Evolutionary conservation across 129 eudicot species (phyloP), one percentile per base, ranked within the genome.

Genomic region (Sambucus nigra): DNA sequence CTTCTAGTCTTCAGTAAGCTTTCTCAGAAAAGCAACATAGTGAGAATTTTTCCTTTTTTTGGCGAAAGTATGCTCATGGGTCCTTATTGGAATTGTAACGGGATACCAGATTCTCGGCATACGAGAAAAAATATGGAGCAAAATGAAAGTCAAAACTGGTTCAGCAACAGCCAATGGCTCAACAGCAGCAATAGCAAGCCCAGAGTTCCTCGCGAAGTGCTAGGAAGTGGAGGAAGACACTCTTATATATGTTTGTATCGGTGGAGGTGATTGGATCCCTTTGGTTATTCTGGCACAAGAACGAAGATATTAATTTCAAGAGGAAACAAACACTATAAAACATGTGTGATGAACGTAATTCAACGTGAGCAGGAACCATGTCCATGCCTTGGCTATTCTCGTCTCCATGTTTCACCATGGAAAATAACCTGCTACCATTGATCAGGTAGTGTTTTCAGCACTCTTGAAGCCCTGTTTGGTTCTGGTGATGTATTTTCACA

Each of bases 331-430:
- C 82, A 9, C 62, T 88, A 42, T 73, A 64, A 46, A 88, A 83
- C 72, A n/a, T n/a, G n/a, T n/a, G n/a, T n/a, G n/a, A n/a, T n/a
- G n/a, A n/a, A n/a, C n/a, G n/a, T n/a, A n/a, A 88, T 88, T 88
- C 66, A 88, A 83, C 55, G 96, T 83, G 52, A 83, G 96, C 84
- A 80, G 83, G 94, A 88, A 88, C 51, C 96, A 88, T 70, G 94
- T 88, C 47, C 96, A 88, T 47, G 86, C 96, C 5, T 69, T n/a
- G n/a, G n/a, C n/a, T n/a, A n/a, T n/a, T n/a, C n/a, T n/a, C n/a
- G n/a, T n/a, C n/a, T n/a, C n/a, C n/a, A n/a, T n/a, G n/a, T n/a
- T n/a, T n/a, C n/a, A n/a, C n/a, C n/a, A n/a, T n/a, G n/a, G n/a
- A n/a, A n/a, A n/a, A n/a, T n/a, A n/a, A n/a, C n/a, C n/a, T n/a